Evolutionary conservation across 2,329 filamentous ascomycete species (phyloP).

Genomic region (Raffaelea deltoideospora): DNA sequence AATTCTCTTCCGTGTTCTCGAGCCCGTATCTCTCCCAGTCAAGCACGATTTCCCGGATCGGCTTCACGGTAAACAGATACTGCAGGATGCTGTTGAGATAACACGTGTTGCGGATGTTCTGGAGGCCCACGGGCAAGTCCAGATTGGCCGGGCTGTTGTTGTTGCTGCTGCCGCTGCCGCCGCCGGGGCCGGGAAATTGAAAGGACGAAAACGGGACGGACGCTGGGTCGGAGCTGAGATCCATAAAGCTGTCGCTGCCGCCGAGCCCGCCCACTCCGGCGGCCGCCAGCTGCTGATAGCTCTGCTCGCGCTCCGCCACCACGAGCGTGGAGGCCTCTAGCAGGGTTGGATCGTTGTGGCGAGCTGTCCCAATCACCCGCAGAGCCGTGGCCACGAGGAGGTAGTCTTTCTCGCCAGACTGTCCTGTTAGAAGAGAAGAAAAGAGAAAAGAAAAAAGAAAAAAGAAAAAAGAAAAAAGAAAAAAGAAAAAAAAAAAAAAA

Average conservation of each 20-base stretch:
- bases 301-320: slow-evolving; percentile 3
- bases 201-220: not conserved
- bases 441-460: not conserved
- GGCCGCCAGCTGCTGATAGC: slow-evolving; percentile 1
- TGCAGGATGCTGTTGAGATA: slow-evolving; percentile 95
- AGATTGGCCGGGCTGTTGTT: slow-evolving; percentile 16
- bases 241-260: not conserved
- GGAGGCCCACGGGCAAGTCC: slow-evolving; percentile 66
- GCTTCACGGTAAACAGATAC: slow-evolving; percentile 80
- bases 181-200: no score
- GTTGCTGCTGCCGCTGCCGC: not conserved
- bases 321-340: slow-evolving; percentile 1
- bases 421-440: not conserved
- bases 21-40: slow-evolving; percentile 59
- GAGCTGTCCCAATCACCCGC: slow-evolving; percentile 3
- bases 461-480: no score
- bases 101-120: slow-evolving; percentile 94
- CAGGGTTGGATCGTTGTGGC: slow-evolving; percentile 3
- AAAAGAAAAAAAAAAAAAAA: no score
- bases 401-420: slow-evolving; percentile 8
- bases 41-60: slow-evolving; percentile 66
- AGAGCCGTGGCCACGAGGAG: slow-evolving; percentile 7
- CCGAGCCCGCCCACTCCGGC: no score
- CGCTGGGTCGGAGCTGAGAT: no score
- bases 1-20: slow-evolving; percentile 45